phyloP scores from a whole-genome alignment of 108 stramenopile genomes.

The Pseudonitzschia multiseries region DNA sequence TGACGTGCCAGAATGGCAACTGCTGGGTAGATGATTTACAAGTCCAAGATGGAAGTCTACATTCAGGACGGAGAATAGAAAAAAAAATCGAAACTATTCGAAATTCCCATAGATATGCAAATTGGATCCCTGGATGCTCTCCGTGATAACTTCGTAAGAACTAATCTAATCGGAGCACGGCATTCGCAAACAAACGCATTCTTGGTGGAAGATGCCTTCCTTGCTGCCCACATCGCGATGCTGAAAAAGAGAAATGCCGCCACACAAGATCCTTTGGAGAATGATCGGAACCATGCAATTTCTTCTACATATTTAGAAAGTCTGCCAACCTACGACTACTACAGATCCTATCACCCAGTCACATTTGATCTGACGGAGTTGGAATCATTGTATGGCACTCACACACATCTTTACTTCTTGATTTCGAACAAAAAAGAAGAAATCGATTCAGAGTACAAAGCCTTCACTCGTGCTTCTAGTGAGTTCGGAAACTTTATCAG shows the following conservation, averaged over 20 bases:
- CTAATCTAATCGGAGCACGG: slow-evolving; percentile 39
- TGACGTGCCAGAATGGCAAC: slow-evolving; percentile 3
- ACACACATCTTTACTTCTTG: slow-evolving; percentile 33
- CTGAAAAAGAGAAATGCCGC: background rate
- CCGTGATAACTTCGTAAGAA: slow-evolving; percentile 48
- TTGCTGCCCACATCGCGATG: slow-evolving; percentile 49
- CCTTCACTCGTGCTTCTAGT: slow-evolving; percentile 38
- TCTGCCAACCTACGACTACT: slow-evolving; percentile 52
- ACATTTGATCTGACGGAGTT: slow-evolving; percentile 34
- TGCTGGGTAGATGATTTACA: background rate
- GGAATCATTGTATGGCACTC: slow-evolving; percentile 36
- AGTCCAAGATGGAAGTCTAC: background rate
- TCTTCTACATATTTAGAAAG: slow-evolving; percentile 26
- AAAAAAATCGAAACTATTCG: slow-evolving; percentile 27
- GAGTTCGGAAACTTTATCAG: slow-evolving; percentile 45
- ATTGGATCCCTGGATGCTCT: slow-evolving; percentile 76
- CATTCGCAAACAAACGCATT: slow-evolving; percentile 48
- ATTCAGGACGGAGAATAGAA: slow-evolving; percentile 6
- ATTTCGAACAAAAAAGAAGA: slow-evolving; percentile 42
- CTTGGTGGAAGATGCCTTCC: slow-evolving; percentile 59
- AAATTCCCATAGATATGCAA: slow-evolving; percentile 56
- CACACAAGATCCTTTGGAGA: background rate
- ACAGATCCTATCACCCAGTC: slow-evolving; percentile 49
- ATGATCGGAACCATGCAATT: background rate
- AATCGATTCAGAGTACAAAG: slow-evolving; percentile 44